A percentile compares a stretch with the other conserved stretches of the same genome.
Evolutionary conservation across 2,329 filamentous ascomycete genomes (phyloP).

Genomic region (Claviceps purpurea): DNA sequence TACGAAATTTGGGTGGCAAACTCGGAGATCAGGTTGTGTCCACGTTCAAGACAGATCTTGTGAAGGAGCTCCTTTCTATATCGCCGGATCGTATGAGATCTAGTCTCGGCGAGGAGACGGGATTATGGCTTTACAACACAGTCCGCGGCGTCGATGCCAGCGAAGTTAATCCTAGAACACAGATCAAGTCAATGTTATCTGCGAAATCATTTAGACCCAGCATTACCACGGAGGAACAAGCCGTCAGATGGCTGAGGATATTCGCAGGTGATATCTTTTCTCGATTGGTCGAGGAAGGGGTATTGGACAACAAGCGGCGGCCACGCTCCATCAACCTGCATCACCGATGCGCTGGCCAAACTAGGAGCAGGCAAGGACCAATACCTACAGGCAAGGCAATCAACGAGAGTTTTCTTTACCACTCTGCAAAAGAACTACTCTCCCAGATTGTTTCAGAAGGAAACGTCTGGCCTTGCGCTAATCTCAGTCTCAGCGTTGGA

Average conservation of each 20-base stretch:
- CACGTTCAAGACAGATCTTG: slow-evolving; percentile 67
- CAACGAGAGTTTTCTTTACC: slow-evolving; percentile 59
- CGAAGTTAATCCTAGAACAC: slow-evolving; percentile 80
- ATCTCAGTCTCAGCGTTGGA: slow-evolving; percentile 76
- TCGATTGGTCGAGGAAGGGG: slow-evolving; percentile 78
- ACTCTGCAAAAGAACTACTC: slow-evolving; percentile 63
- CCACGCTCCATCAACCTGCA: slow-evolving; percentile 80
- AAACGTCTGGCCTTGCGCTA: slow-evolving; percentile 78
- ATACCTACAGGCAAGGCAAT: slow-evolving; percentile 66
- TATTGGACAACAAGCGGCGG: slow-evolving; percentile 72
- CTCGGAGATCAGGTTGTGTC: slow-evolving; percentile 74
- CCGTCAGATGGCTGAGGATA: slow-evolving; percentile 73
- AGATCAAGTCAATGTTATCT: slow-evolving; percentile 95
- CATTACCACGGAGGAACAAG: slow-evolving; percentile 68
- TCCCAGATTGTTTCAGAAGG: slow-evolving; percentile 68
- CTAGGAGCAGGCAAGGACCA: slow-evolving; percentile 58
- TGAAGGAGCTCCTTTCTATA: slow-evolving; percentile 61
- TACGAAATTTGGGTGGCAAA: slow-evolving; percentile 89
- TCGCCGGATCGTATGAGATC: slow-evolving; percentile 63
- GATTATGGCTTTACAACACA: slow-evolving; percentile 70
- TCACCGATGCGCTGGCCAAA: slow-evolving; percentile 61
- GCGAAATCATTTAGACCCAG: slow-evolving; percentile 87
- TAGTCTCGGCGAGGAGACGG: slow-evolving; percentile 72
- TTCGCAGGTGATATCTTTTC: slow-evolving; percentile 87
- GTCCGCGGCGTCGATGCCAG: slow-evolving; percentile 77